Evolutionary conservation across 2,329 filamentous ascomycete genomes (phyloP), one percentile per base, ranked within the genome.

Genomic region (Epicoccum sorghinum): DNA sequence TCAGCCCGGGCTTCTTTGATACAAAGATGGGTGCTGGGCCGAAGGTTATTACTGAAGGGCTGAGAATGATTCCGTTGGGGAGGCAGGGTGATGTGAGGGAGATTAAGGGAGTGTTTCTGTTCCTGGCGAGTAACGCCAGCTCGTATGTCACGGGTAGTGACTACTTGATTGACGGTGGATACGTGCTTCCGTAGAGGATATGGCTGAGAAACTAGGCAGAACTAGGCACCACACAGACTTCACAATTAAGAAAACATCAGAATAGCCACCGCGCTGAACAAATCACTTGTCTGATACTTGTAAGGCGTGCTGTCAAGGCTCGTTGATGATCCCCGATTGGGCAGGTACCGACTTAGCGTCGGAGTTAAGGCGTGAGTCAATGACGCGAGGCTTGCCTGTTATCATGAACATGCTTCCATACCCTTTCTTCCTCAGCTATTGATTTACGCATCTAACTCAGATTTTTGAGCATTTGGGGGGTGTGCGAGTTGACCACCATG

Each of bases 41-140:
- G 71, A 78, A 60, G 68, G 83, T 77, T 83, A 89, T 66, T 84
- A 83, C 7, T 86, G 89, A 81, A 78, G 82, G 40, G 83, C 83
- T 84, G 68, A 83, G 86, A 65, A 93, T 89, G 82, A 91, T 87
- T 27, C 89, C 89, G 1, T 86, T 93, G 83, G 89, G 85, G 25
- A 82, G 90, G 42, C 87, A 92, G 70, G 90, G 88, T 10, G 78
- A 87, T 60, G 82, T 83, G 0, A 83, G 85, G 58, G 91, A 96
- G 78, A 80, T 96, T 57, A 93, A 93, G 78, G 91, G 90, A 3
- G 85, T 88, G 13, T 96, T 89, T 70, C 75, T 96, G 46, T 95
- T 91, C 71, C 76, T 96, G 49, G 88, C 89, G 6, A 90, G 86
- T n/a, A 89, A 95, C 74, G 90, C 90, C 3, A 39, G 33, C 7